A percentile compares a stretch with the other conserved stretches of the same genome.
These are phyloP conservation scores for Cicer bijugum DNA, from an alignment of 306 rosid species.

Conservation along the genomic window DNA sequence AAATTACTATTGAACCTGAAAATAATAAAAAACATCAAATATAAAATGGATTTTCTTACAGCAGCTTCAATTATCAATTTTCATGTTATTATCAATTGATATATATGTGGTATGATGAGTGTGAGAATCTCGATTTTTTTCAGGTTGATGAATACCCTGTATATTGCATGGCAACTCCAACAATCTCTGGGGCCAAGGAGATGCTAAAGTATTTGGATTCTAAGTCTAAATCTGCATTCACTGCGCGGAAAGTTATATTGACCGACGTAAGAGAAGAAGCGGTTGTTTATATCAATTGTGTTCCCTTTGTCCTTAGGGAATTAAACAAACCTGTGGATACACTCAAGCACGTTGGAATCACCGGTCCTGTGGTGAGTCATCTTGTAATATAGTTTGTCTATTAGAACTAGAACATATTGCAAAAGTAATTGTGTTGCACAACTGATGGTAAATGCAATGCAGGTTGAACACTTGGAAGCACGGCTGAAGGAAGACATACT, in stretches of 20 bases:
- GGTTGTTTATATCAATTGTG: conserved; percentile 74
- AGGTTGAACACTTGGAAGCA: conserved; percentile 93
- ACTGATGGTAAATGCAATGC: conserved; percentile 48
- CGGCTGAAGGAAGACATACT: conserved; percentile 82
- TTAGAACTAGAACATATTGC: conserved; percentile 41
- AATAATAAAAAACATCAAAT: background rate
- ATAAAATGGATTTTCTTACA: conserved; percentile 6
- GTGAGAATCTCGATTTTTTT: conserved; percentile 28
- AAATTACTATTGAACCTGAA: background rate
- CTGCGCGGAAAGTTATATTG: conserved; percentile 65
- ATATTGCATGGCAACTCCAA: conserved; percentile 94
- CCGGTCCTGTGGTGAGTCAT: conserved; percentile 78
- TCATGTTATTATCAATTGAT: background rate
- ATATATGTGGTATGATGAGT: conserved; percentile 13
- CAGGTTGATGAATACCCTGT: conserved; percentile 84
- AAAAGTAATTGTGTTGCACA: conserved; percentile 36
- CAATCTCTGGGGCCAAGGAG: conserved; percentile 86
- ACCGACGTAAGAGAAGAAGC: conserved; percentile 91
- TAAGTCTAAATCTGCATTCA: conserved; percentile 53
- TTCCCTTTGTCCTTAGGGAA: conserved; percentile 92
- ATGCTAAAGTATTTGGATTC: conserved; percentile 72
- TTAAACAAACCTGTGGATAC: conserved; percentile 86
- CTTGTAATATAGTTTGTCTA: conserved; percentile 38
- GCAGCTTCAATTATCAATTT: background rate
- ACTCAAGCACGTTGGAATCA: conserved; percentile 87